Percentiles rank a stretch among this genome's conserved stretches.
phyloP scores from a whole-genome alignment of 306 rosid genomes.

The Oxytropis ochrocephala region DNA sequence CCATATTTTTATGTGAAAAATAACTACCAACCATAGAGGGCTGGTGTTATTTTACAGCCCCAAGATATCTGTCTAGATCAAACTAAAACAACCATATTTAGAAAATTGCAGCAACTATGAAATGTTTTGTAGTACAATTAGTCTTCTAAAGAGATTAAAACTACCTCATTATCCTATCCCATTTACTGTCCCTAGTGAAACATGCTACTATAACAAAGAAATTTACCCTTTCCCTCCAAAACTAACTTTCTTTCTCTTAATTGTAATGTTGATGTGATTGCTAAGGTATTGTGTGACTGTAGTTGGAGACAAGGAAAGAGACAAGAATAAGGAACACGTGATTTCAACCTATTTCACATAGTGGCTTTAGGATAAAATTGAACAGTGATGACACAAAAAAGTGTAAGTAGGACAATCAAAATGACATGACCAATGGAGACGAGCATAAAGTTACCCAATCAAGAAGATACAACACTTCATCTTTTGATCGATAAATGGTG shows the following conservation, averaged over 20 bases:
- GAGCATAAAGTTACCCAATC: constrained; percentile 28
- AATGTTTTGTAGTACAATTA: not conserved
- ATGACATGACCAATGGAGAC: not conserved
- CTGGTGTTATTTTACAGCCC: too few relatives aligned
- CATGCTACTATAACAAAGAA: not conserved
- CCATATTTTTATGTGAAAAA: not conserved
- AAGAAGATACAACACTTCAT: constrained; percentile 27
- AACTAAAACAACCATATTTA: not conserved
- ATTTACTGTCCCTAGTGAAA: not conserved
- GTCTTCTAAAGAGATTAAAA: not conserved
- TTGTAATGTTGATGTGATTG: not conserved
- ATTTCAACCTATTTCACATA: not conserved
- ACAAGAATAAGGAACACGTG: not conserved
- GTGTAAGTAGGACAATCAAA: not conserved
- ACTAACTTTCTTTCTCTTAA: not conserved
- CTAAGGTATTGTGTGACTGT: not conserved
- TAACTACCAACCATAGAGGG: not conserved
- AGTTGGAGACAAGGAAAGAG: not conserved
- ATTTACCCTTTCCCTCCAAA: not conserved
- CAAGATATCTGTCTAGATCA: too few relatives aligned
- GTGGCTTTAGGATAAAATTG: not conserved
- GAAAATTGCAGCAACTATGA: not conserved
- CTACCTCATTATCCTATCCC: not conserved
- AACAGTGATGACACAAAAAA: not conserved
- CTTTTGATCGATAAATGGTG: constrained; percentile 23